Conservation (phyloP, 208 protist genomes). For the Acanthamoeba lugdunensis region DNA sequence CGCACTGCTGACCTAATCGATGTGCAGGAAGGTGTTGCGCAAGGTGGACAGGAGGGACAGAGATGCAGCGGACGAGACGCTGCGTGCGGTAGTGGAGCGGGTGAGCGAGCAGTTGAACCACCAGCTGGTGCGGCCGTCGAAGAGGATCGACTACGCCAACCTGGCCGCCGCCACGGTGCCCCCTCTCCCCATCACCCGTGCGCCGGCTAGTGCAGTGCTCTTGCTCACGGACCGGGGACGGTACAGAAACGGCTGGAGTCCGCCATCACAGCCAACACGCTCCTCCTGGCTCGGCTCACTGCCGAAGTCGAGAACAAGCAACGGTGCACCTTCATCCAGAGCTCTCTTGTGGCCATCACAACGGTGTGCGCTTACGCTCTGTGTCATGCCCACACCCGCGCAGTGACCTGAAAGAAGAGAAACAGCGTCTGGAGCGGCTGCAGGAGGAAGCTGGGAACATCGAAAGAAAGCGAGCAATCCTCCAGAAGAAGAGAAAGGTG, state of each 20-base stretch:
- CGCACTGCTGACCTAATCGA: neutral
- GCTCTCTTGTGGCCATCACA: too few species aligned
- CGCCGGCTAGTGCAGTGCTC: neutral
- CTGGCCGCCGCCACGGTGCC: neutral
- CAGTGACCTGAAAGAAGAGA: neutral
- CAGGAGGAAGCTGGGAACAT: neutral
- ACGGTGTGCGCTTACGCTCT: neutral
- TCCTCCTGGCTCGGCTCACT: neutral
- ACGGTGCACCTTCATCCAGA: neutral
- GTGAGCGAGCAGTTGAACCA: neutral
- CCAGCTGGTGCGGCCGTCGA: neutral
- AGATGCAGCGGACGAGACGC: neutral
- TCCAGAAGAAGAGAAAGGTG: constrained; percentile 2
- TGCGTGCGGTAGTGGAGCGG: neutral
- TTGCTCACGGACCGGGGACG: neutral
- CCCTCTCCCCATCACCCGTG: neutral
- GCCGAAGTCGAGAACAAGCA: constrained; percentile 4
- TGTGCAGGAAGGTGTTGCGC: neutral
- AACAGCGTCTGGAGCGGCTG: neutral
- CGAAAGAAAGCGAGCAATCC: neutral
- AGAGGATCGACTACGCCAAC: neutral
- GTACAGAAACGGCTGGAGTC: neutral
- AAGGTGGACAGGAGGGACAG: neutral
- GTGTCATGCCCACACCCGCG: neutral
- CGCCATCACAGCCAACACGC: neutral